Conservation (phyloP, 192 early-diverging fungal species). For the Glomus cerebriforme region DNA sequence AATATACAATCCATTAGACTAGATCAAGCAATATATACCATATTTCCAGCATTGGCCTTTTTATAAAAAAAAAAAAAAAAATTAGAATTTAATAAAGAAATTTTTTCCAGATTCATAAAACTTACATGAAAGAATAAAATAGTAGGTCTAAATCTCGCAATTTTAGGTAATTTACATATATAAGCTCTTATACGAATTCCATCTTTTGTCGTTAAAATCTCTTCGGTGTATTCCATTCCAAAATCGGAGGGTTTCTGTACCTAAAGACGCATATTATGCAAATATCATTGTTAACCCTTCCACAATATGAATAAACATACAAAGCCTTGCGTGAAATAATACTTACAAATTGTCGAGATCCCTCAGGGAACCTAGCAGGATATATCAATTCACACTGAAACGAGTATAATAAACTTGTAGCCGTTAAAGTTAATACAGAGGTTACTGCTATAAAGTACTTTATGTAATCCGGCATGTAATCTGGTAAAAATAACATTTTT, state of each 20-base stretch:
- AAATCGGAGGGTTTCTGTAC: constrained; percentile 71
- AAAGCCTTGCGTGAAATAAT: neutral
- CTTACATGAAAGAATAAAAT: constrained; percentile 85
- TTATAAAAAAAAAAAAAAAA: neutral
- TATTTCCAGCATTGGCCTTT: constrained; percentile 96
- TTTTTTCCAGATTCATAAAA: neutral
- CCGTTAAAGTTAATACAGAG: constrained; percentile 36
- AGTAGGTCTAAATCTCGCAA: constrained; percentile 67
- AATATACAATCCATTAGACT: neutral
- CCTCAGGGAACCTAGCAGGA: constrained; percentile 62
- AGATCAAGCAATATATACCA: constrained; percentile 48
- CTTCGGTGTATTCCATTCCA: constrained; percentile 59
- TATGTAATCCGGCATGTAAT: constrained; percentile 10
- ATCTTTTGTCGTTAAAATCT: constrained; percentile 77
- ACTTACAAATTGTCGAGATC: constrained; percentile 51
- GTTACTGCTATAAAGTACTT: constrained; percentile 5
- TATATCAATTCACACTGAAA: constrained; percentile 83
- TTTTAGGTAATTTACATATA: constrained; percentile 64
- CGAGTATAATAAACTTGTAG: constrained; percentile 58
- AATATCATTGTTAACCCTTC: neutral
- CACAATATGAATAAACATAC: neutral
- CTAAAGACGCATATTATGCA: constrained; percentile 45
- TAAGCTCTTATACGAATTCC: constrained; percentile 79
- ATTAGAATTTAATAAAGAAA: neutral
- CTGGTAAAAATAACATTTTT: constrained; percentile 25